Evolutionary conservation across 192 early-diverging fungal genomes (phyloP).

Genomic region (Entomortierella lignicola): DNA sequence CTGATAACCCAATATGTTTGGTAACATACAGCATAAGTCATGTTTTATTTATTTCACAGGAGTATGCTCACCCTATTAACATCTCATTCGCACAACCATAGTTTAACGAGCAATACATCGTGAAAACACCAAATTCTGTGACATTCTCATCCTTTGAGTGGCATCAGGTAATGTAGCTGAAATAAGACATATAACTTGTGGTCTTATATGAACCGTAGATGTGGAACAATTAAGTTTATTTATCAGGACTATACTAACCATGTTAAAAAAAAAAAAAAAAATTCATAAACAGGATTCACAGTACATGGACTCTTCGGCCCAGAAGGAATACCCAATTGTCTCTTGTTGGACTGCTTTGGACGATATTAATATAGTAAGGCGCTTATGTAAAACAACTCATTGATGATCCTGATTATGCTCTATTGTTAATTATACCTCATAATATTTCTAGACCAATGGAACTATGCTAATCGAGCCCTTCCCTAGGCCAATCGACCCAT

Average conservation of each 20-base stretch:
- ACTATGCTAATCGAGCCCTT: slow-evolving; percentile 43
- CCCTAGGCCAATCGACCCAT: slow-evolving; percentile 4
- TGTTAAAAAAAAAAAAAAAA: too few relatives aligned
- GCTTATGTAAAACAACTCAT: too few relatives aligned
- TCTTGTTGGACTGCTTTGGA: slow-evolving; percentile 50
- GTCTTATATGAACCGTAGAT: neutral
- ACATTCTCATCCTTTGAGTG: slow-evolving; percentile 19
- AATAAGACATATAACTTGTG: neutral
- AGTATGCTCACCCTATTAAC: neutral
- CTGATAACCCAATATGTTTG: slow-evolving; percentile 18
- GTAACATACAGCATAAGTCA: neutral
- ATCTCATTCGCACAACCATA: neutral
- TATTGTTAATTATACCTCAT: too few relatives aligned
- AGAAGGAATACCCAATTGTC: slow-evolving; percentile 13
- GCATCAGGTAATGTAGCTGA: slow-evolving; percentile 26
- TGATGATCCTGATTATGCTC: too few relatives aligned
- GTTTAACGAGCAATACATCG: slow-evolving; percentile 55
- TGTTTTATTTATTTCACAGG: neutral
- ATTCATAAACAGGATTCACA: slow-evolving; percentile 25
- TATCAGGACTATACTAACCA: too few relatives aligned
- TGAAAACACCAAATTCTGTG: slow-evolving; percentile 34
- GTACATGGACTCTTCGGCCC: slow-evolving; percentile 35
- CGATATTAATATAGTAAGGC: slow-evolving; percentile 38
- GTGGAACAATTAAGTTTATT: too few relatives aligned
- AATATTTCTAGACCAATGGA: slow-evolving; percentile 22